Evolutionary conservation across 1,284 basidiomycete genomes (phyloP).

Genomic region (Cryptococcus depauperatus): DNA sequence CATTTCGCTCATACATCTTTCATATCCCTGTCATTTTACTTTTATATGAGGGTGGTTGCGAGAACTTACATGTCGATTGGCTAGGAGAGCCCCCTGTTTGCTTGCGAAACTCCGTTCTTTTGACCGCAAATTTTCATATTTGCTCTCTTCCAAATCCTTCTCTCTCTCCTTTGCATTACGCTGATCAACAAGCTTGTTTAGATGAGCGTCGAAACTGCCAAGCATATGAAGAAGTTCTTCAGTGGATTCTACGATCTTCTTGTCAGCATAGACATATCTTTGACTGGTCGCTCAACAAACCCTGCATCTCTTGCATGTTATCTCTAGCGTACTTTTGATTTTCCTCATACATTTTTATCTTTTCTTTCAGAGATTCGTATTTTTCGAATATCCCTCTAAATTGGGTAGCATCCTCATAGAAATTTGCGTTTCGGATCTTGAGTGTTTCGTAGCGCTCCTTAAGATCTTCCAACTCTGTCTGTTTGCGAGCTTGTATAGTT

Average conservation of each 20-base stretch:
- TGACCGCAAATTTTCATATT: constrained; percentile 28
- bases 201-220: constrained; percentile 59
- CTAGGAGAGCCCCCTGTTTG: constrained; percentile 33
- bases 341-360: constrained; percentile 57
- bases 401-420: constrained; percentile 72
- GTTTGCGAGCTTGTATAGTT: constrained; percentile 60
- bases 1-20: constrained; percentile 69
- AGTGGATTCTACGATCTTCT: constrained; percentile 55
- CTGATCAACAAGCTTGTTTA: constrained; percentile 30
- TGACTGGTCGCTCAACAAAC: constrained; percentile 43
- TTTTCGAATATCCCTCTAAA: constrained; percentile 76
- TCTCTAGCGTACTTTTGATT: constrained; percentile 56
- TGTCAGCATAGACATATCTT: background rate
- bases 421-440: constrained; percentile 66
- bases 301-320: constrained; percentile 58
- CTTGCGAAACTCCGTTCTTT: constrained; percentile 30
- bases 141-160: constrained; percentile 32
- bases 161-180: constrained; percentile 29
- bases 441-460: constrained; percentile 59
- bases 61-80: constrained; percentile 35
- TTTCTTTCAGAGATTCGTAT: constrained; percentile 60
- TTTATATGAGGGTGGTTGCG: background rate
- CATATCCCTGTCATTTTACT: background rate
- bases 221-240: constrained; percentile 64
- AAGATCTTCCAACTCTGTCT: constrained; percentile 66